Conservation (phyloP, 805 yeast species). For the Schwanniomyces yamadae region DNA sequence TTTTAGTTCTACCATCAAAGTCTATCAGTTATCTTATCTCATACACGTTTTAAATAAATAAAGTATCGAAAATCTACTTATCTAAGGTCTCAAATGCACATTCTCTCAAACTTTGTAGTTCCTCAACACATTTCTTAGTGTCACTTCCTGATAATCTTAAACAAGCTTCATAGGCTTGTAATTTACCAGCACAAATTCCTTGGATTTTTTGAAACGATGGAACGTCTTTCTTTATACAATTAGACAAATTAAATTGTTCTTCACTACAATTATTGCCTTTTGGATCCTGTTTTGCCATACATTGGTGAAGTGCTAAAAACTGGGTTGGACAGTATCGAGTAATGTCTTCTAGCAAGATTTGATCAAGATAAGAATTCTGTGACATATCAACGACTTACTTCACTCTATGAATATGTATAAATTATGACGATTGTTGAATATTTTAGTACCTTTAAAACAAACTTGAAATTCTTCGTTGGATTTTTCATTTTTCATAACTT, state of each 20-base stretch:
- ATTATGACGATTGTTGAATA: too few relatives aligned
- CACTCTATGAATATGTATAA: too few relatives aligned
- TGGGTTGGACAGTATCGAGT: conserved; percentile 74
- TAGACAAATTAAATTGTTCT: conserved; percentile 57
- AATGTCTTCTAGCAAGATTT: conserved; percentile 72
- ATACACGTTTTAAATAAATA: too few relatives aligned
- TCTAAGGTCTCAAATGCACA: conserved; percentile 53
- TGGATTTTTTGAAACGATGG: conserved; percentile 74
- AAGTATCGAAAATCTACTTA: conserved; percentile 5
- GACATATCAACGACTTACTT: neutral
- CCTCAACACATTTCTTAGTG: conserved; percentile 49
- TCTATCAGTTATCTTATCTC: too few relatives aligned
- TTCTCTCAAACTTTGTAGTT: conserved; percentile 55
- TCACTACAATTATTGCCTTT: conserved; percentile 49
- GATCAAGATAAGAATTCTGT: conserved; percentile 49
- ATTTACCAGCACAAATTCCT: conserved; percentile 53
- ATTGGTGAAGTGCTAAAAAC: conserved; percentile 70
- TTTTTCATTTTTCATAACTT: too few relatives aligned
- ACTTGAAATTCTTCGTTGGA: too few relatives aligned
- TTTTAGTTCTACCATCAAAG: too few relatives aligned
- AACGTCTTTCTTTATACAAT: conserved; percentile 62
- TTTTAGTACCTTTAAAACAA: too few relatives aligned
- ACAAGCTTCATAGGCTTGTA: conserved; percentile 68
- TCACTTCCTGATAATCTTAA: conserved; percentile 47
- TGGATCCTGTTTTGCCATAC: conserved; percentile 59